Base-by-base conservation (phyloP, 2,329 filamentous ascomycete genomes). In the Triangularia setosa region DNA sequence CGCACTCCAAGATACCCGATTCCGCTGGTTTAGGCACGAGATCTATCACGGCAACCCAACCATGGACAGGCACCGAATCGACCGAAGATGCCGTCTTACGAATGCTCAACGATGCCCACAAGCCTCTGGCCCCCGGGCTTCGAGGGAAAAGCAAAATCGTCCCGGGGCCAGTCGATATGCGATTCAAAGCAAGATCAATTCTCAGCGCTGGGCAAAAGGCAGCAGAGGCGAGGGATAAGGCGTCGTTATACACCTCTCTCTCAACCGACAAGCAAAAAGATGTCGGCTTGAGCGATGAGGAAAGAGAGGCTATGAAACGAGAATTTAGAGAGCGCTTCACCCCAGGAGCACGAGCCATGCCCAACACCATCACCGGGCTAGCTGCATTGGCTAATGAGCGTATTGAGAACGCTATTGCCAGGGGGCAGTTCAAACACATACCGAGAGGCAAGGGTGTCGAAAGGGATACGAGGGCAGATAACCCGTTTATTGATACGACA, bases 401-500 rank as follows among this genome's bases (percentile, higher is more conserved):
- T 23, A 98, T 99, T 65, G 94, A 97, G 75, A 90, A 97, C 73
- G 95, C 95, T 5, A 97, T 98, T 72, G 90, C 92, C 0, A 82
- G 93, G 30, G 95, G 95, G 0, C 91, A 97, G 74, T 98, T 99
- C 78, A 82, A 83, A 66, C 67, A 96, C 70, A 90, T 99, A 12
- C 88, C 87, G 7, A 84, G 93, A 2, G 94, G 94, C 0, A 90
- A 90, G 70, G 88, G 87, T 5, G 82, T 94, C n/a, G 86, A 93
- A 75, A 80, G 90, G n/a, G 93, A 98, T 70, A 80, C 91, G 59
- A 88, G 91, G 69, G 90, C 91, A 0, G 90, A 89, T 70, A 96
- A 90, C 70, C 93, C 95, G 0, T 98, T 96, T 72, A 87, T 98
- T 64, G 92, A 98, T 73, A 98, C 94, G 0, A 98, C 95, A 0